Conservation (phyloP, 2,329 filamentous ascomycete species). For the Aureobasidium sp. region DNA sequence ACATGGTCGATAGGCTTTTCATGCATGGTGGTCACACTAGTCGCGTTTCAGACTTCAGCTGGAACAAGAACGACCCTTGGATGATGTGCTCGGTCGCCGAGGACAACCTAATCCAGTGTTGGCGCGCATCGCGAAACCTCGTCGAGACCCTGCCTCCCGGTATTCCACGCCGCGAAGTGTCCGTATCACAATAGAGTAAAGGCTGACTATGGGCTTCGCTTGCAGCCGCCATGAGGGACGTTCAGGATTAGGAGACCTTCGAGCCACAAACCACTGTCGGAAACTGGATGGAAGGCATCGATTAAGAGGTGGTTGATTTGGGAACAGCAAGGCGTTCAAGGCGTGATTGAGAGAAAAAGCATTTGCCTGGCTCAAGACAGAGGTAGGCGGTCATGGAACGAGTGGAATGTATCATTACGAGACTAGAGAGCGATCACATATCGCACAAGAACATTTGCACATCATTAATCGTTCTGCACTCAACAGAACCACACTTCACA, state of each 20-base stretch:
- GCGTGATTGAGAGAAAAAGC: not conserved
- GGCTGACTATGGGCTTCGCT: not conserved
- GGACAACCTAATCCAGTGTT: slow-evolving; percentile 93
- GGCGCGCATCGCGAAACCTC: slow-evolving; percentile 32
- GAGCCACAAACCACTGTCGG: not conserved
- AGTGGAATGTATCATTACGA: not conserved
- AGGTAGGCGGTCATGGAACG: not conserved
- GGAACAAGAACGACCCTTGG: slow-evolving; percentile 97
- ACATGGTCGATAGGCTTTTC: slow-evolving; percentile 58
- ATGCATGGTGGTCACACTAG: slow-evolving; percentile 99
- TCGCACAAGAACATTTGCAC: not conserved
- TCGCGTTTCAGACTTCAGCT: slow-evolving; percentile 91
- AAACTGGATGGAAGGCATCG: not conserved
- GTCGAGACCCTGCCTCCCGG: slow-evolving; percentile 29
- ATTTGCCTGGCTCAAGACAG: not conserved
- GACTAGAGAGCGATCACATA: not conserved
- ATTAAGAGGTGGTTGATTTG: not conserved
- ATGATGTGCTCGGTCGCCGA: slow-evolving; percentile 91
- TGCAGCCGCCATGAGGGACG: slow-evolving; percentile 9
- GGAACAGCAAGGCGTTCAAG: slow-evolving; percentile 10
- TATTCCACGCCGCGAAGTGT: slow-evolving; percentile 27
- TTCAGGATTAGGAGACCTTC: slow-evolving; percentile 11
- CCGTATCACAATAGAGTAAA: slow-evolving; percentile 1
- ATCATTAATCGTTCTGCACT: not conserved
- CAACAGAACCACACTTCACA: no score